Base-by-base conservation (phyloP, 2,329 filamentous ascomycete genomes). In the Neurospora crassa region DNA sequence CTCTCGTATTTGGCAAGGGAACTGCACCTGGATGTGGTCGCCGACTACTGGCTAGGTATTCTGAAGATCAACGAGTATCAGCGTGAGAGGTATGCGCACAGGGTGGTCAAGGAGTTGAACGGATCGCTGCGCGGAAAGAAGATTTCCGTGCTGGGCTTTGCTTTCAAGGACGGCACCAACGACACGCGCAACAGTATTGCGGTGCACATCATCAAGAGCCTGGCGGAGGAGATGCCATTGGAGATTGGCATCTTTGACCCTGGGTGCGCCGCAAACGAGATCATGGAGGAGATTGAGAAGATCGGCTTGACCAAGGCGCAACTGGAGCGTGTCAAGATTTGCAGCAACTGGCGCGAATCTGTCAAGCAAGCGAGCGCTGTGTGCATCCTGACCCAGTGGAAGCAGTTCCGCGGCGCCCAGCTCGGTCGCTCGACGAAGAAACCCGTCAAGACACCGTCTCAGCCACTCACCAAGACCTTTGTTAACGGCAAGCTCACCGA, bases 101-200 rank as follows among this genome's bases (percentile, higher is more conserved):
- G 83, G n/a, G 83, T 90, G 29, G 83, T 89, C 20, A 80, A 80
- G n/a, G 82, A 82, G 40, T 80, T 90, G 43, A 84, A 88, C 75
- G 84, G 85, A 68, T 87, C 85, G 5, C 78, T 89, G 2, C 80
- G 81, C 0, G 82, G 83, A 14, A 89, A 89, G 79, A 88, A 87
- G 76, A 79, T 90, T 18, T 81, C 85, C 0, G 78, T 90, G 1
- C 80, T 90, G 7, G 88, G 88, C 0, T 89, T 87, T 73, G 86
- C 88, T 0, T 90, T 88, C 79, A 90, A 90, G 79, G 86, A 88
- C 74, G 82, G 88, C 73, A 90, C 88, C 0, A 82, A 83, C 7
- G 88, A 90, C 75, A 87, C 87, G 0, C 82, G 88, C 3, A 87
- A 89, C 74, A 84, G 82, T 69, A 81, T 86, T 2, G 85, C 86